Percentiles rank a stretch among this genome's conserved stretches.
Evolutionary conservation across 257 asterid species (phyloP).

Genomic region (Knoxia roxburghii): DNA sequence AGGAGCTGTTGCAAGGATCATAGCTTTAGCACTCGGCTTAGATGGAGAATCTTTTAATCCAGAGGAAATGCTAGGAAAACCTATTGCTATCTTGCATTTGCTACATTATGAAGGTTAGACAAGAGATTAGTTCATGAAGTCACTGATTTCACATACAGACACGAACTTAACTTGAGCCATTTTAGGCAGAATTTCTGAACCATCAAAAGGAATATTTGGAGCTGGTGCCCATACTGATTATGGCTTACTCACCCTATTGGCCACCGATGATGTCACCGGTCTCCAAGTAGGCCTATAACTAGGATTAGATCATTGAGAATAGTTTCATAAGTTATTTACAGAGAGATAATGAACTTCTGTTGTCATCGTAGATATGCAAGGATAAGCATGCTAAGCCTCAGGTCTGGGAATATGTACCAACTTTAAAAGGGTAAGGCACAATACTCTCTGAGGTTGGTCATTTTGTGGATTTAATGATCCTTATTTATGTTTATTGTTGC

Average conservation of each 20-base stretch:
- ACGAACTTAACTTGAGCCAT: conserved; percentile 2
- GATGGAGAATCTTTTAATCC: conserved; percentile 49
- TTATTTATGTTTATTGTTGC: too few species aligned
- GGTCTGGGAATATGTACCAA: conserved; percentile 80
- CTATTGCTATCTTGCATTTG: conserved; percentile 67
- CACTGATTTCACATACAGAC: conserved; percentile 6
- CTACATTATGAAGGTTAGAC: conserved; percentile 74
- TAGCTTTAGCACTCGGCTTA: conserved; percentile 78
- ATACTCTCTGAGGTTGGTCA: too few species aligned
- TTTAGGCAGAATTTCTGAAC: conserved; percentile 62
- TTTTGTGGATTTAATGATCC: too few species aligned
- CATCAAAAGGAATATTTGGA: conserved; percentile 76
- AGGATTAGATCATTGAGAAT: not conserved
- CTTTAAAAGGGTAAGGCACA: conserved; percentile 60
- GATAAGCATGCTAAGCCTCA: conserved; percentile 73
- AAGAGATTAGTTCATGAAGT: conserved; percentile 14
- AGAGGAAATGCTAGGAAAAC: conserved; percentile 64
- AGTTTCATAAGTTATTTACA: conserved; percentile 5
- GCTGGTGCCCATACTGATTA: conserved; percentile 96
- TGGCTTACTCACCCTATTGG: conserved; percentile 79
- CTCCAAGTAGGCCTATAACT: conserved; percentile 55
- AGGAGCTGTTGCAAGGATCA: conserved; percentile 57
- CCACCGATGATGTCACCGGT: conserved; percentile 64
- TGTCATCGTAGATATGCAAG: conserved; percentile 62
- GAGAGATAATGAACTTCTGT: not conserved